phyloP scores from a whole-genome alignment of 441 rosid genomes.

The Metrosideros polymorpha region DNA sequence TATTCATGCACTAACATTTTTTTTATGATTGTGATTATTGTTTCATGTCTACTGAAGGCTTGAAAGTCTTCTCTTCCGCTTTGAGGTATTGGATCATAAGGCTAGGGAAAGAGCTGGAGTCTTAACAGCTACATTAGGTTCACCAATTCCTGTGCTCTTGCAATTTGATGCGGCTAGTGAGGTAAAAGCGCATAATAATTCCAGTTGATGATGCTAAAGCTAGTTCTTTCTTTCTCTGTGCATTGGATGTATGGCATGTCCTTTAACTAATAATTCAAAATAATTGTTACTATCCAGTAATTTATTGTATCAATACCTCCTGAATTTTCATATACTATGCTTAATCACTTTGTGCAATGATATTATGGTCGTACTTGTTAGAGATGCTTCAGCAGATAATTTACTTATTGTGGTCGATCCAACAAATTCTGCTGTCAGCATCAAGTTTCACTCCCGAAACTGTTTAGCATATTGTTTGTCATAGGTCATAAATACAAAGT shows the following conservation, averaged over 20 bases:
- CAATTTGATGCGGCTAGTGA: slow-evolving; percentile 76
- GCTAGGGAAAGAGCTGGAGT: slow-evolving; percentile 95
- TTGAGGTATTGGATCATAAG: slow-evolving; percentile 97
- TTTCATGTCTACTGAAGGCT: slow-evolving; percentile 36
- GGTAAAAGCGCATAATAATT: slow-evolving; percentile 31
- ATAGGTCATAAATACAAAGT: neutral
- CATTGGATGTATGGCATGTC: neutral
- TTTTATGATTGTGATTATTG: neutral
- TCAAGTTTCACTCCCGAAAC: neutral
- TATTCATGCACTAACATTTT: neutral
- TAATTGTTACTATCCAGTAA: neutral
- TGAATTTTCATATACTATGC: neutral
- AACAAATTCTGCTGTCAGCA: neutral
- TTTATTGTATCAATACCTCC: neutral
- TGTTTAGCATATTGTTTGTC: neutral
- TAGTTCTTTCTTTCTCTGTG: neutral
- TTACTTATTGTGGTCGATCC: neutral
- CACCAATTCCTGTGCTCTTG: slow-evolving; percentile 75
- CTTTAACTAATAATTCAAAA: neutral
- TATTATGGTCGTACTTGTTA: neutral
- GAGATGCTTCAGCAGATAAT: neutral
- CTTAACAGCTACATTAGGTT: slow-evolving; percentile 72
- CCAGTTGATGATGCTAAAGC: neutral
- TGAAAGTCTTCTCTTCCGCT: slow-evolving; percentile 70
- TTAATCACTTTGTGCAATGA: neutral